These are phyloP conservation scores for Apiospora saccharicola DNA, from an alignment of 2,329 filamentous ascomycete genomes.

Conservation along the genomic window DNA sequence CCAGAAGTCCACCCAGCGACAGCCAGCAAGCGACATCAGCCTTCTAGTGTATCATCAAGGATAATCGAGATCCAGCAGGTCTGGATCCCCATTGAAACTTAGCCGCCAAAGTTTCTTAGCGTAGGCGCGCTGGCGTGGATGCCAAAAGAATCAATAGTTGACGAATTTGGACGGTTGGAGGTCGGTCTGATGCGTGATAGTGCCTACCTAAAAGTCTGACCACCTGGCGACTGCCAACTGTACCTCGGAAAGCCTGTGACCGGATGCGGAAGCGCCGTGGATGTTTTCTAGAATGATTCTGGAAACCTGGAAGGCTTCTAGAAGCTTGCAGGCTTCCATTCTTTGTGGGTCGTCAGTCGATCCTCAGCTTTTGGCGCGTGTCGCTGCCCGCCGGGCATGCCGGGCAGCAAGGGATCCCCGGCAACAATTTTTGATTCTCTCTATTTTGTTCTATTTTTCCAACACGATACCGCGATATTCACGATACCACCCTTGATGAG, in stretches of 20 bases:
- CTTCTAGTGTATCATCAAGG: not conserved
- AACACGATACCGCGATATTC: not conserved
- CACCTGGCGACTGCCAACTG: not conserved
- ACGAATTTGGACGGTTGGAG: not conserved
- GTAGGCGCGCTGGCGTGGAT: constrained; percentile 10
- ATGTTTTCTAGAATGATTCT: constrained; percentile 11
- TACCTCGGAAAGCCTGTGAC: not conserved
- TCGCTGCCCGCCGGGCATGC: not conserved
- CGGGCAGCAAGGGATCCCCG: not conserved
- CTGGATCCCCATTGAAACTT: not conserved
- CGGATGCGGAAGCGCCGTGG: constrained; percentile 1
- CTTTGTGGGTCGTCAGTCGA: constrained; percentile 10
- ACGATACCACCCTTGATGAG: not conserved
- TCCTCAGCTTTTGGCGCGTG: constrained; percentile 13
- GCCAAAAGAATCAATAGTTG: not conserved
- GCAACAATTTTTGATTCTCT: not conserved
- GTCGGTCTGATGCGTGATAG: not conserved
- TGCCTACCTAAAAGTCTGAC: not conserved
- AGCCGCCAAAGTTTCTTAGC: constrained; percentile 5
- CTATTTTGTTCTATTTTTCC: not conserved
- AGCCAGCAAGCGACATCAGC: not conserved
- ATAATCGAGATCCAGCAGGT: constrained; percentile 5
- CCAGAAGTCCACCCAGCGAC: not conserved
- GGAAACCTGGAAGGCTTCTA: not conserved
- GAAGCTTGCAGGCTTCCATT: constrained; percentile 3